A percentile compares a stretch with the other conserved stretches of the same genome.
Evolutionary conservation across 768 basidiomycete species (phyloP).

Genomic region (Pisolithus sp.): DNA sequence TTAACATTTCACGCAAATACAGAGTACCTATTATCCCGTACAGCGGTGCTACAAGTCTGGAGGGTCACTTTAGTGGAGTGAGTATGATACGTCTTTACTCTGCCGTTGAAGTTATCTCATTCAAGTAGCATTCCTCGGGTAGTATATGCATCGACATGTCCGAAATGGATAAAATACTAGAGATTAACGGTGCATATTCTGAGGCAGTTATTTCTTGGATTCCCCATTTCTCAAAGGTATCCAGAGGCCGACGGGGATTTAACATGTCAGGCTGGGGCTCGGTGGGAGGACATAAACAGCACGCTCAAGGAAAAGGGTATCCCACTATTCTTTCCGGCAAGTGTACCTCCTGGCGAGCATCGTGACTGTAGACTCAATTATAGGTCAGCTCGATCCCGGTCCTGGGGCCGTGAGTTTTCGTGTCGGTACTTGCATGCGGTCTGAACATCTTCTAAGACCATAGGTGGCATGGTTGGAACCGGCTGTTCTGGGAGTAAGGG

Average conservation of each 20-base stretch:
- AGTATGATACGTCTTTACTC: slow-evolving; percentile 9
- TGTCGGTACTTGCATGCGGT: neutral
- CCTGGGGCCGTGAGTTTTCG: slow-evolving; percentile 52
- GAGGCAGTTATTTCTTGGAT: neutral
- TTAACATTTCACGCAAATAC: slow-evolving; percentile 70
- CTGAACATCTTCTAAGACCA: slow-evolving; percentile 42
- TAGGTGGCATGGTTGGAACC: slow-evolving; percentile 86
- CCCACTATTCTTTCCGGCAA: slow-evolving; percentile 81
- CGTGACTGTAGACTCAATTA: neutral
- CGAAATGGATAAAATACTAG: slow-evolving; percentile 59
- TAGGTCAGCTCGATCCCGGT: slow-evolving; percentile 58
- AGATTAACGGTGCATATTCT: slow-evolving; percentile 42
- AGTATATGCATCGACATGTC: slow-evolving; percentile 65
- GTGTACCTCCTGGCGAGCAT: slow-evolving; percentile 10
- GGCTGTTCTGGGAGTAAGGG: slow-evolving; percentile 77
- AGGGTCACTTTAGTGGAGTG: slow-evolving; percentile 81
- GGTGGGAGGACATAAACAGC: slow-evolving; percentile 76
- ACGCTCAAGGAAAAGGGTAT: slow-evolving; percentile 62
- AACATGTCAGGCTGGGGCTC: slow-evolving; percentile 66
- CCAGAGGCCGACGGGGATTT: slow-evolving; percentile 69
- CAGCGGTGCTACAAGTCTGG: slow-evolving; percentile 81
- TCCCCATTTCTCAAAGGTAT: neutral
- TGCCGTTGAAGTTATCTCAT: neutral
- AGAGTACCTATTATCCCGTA: slow-evolving; percentile 74
- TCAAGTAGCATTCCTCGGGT: slow-evolving; percentile 36